Evolutionary conservation across 345 rosid genomes (phyloP).

Genomic region (Sapria himalayana): DNA sequence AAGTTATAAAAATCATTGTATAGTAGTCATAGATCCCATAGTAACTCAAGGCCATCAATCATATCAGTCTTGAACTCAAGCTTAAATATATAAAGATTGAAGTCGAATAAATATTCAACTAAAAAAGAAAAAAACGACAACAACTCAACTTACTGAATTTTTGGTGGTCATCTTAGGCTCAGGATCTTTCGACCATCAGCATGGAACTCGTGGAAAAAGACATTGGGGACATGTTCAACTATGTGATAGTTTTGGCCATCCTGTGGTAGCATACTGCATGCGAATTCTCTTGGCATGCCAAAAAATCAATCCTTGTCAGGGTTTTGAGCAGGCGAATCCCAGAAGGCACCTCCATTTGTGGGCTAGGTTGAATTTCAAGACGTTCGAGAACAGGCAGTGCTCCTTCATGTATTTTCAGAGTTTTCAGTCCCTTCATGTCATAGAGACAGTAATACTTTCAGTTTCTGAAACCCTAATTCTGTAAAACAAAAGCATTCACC

Average conservation of each 20-base stretch:
- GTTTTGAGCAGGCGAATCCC: constrained; percentile 13
- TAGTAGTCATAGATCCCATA: too few relatives aligned
- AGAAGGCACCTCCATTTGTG: constrained; percentile 11
- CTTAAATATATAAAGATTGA: too few relatives aligned
- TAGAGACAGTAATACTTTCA: constrained; percentile 11
- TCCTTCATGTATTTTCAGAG: constrained; percentile 7
- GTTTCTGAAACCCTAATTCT: constrained; percentile 14
- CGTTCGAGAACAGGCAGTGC: constrained; percentile 14
- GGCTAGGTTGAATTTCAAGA: constrained; percentile 12
- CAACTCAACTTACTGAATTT: too few relatives aligned
- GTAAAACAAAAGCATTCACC: constrained; percentile 10
- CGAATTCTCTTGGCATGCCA: constrained; percentile 12
- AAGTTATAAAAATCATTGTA: too few relatives aligned
- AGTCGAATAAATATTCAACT: too few relatives aligned
- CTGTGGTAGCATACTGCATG: constrained; percentile 3
- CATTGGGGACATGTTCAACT: constrained; percentile 13
- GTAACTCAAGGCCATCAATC: too few relatives aligned
- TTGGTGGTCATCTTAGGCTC: too few relatives aligned
- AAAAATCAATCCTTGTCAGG: constrained; percentile 13
- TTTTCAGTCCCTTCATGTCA: constrained; percentile 10
- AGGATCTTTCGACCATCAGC: too few relatives aligned
- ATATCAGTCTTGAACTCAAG: too few relatives aligned
- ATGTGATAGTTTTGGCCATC: constrained; percentile 12
- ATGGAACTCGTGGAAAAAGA: constrained; percentile 6
- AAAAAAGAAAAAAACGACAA: too few relatives aligned